These are phyloP conservation scores for Ogataea saltuana DNA, from an alignment of 805 yeast species.

Conservation along the genomic window DNA sequence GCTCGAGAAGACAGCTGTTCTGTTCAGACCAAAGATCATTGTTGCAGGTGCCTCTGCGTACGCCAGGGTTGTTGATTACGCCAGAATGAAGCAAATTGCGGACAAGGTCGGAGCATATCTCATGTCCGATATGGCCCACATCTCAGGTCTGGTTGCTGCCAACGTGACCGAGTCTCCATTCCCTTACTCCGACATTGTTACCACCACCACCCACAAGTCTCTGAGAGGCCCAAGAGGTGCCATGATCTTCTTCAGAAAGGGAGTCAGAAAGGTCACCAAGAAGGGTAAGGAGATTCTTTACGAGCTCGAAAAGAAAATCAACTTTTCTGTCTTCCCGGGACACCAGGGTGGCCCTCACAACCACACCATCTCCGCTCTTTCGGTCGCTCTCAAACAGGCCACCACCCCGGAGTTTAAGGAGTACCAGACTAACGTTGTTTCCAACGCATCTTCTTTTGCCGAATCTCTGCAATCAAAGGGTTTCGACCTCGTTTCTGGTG, in stretches of 20 bases:
- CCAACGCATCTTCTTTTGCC: constrained; percentile 80
- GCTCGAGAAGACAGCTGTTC: constrained; percentile 74
- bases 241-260: constrained; percentile 95
- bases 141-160: constrained; percentile 93
- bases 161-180: constrained; percentile 93
- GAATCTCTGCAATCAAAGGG: constrained; percentile 63
- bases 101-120: constrained; percentile 92
- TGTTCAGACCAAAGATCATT: constrained; percentile 91
- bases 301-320: constrained; percentile 88
- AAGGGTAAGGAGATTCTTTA: constrained; percentile 82
- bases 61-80: constrained; percentile 86
- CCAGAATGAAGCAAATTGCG: constrained; percentile 86
- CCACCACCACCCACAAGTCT: constrained; percentile 97
- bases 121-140: constrained; percentile 96
- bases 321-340: constrained; percentile 98
- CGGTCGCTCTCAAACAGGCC: constrained; percentile 93
- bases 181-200: constrained; percentile 90
- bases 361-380: constrained; percentile 94
- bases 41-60: constrained; percentile 98
- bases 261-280: constrained; percentile 79
- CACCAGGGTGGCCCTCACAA: constrained; percentile 99
- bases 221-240: constrained; percentile 99
- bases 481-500: constrained; percentile 80
- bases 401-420: constrained; percentile 81
- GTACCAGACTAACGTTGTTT: constrained; percentile 81